These are phyloP conservation scores for Candolleomyces efflorescens DNA, from an alignment of 768 basidiomycete species.

Conservation along the genomic window DNA sequence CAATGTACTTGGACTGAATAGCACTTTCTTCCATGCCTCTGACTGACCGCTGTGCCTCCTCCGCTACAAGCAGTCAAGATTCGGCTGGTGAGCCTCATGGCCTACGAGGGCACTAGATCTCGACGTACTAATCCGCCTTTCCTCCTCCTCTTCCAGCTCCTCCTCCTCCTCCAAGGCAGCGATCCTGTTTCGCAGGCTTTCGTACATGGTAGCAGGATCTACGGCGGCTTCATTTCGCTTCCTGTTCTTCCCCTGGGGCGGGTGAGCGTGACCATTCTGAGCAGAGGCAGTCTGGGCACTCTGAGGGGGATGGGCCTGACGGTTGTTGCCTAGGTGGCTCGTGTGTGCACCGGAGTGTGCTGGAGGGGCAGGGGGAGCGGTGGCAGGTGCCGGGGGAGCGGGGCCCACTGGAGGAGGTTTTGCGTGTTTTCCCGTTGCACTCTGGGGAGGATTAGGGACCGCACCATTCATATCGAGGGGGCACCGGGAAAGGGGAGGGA, in stretches of 20 bases:
- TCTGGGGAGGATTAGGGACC: slow-evolving; percentile 25
- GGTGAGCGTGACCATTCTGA: slow-evolving; percentile 38
- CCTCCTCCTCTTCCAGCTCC: slow-evolving; percentile 84
- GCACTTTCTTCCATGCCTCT: slow-evolving; percentile 79
- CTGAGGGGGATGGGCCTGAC: slow-evolving; percentile 22
- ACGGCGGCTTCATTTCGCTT: slow-evolving; percentile 69
- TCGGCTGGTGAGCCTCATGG: slow-evolving; percentile 17
- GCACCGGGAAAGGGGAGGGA: background rate
- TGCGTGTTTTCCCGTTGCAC: slow-evolving; percentile 32
- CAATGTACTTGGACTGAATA: slow-evolving; percentile 83
- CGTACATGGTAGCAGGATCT: slow-evolving; percentile 85
- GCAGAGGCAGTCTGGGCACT: slow-evolving; percentile 26
- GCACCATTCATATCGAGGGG: slow-evolving; percentile 46
- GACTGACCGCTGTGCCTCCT: slow-evolving; percentile 84
- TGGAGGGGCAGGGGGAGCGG: slow-evolving; percentile 53
- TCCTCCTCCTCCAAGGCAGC: slow-evolving; percentile 88
- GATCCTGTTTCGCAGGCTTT: slow-evolving; percentile 83
- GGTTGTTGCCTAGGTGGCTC: slow-evolving; percentile 19
- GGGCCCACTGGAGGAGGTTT: slow-evolving; percentile 57
- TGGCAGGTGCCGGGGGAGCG: slow-evolving; percentile 56
- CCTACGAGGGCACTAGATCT: background rate
- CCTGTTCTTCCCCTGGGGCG: slow-evolving; percentile 49
- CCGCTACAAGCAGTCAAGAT: slow-evolving; percentile 47
- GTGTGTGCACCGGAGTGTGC: slow-evolving; percentile 33
- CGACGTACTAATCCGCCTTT: slow-evolving; percentile 65